A percentile compares a stretch with the other conserved stretches of the same genome.
Evolutionary conservation across 2,329 filamentous ascomycete species (phyloP).

Genomic region (Coniochaeta sp.): DNA sequence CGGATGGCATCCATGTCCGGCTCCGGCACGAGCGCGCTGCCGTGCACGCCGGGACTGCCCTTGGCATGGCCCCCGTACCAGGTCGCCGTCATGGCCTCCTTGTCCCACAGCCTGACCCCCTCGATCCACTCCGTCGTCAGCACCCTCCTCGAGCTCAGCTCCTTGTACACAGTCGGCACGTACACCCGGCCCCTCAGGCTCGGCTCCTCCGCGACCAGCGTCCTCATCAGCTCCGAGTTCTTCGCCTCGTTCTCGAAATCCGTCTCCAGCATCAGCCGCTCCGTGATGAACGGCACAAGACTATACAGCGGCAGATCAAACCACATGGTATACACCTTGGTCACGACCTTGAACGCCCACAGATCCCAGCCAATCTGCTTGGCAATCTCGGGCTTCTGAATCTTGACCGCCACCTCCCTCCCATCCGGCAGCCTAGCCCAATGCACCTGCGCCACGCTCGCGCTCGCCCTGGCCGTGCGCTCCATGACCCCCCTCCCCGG

Average conservation of each 20-base stretch:
- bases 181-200: constrained; percentile 75
- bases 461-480: constrained; percentile 59
- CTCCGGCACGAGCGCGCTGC: constrained; percentile 45
- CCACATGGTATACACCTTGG: constrained; percentile 73
- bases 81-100: constrained; percentile 64
- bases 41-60: constrained; percentile 71
- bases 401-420: constrained; percentile 87
- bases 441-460: constrained; percentile 93
- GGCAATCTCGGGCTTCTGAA: constrained; percentile 91
- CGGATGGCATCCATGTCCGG: constrained; percentile 40
- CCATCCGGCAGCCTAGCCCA: constrained; percentile 85
- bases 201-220: constrained; percentile 67
- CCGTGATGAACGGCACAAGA: constrained; percentile 85
- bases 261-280: constrained; percentile 86
- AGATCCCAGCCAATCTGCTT: constrained; percentile 91
- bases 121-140: constrained; percentile 98
- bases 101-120: constrained; percentile 87
- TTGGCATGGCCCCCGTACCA: constrained; percentile 74
- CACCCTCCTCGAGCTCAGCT: constrained; percentile 74
- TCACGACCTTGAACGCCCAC: constrained; percentile 89
- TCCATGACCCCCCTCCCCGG: constrained; percentile 60
- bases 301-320: constrained; percentile 92
- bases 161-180: constrained; percentile 75
- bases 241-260: constrained; percentile 89
- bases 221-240: constrained; percentile 79